Conservation (phyloP, 768 basidiomycete genomes). For the Crassisporium funariophilum region DNA sequence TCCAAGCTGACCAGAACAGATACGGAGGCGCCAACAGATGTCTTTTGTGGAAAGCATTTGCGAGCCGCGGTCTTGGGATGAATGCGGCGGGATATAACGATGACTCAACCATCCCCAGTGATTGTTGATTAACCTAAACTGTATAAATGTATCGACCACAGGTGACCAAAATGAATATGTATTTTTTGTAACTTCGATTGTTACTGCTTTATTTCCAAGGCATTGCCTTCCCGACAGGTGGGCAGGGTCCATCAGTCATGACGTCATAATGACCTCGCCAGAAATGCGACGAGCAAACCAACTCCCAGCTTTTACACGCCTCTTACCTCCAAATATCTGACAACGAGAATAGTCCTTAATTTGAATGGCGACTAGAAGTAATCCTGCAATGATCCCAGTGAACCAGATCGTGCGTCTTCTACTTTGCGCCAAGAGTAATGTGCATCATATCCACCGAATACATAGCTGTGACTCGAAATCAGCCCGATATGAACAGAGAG, state of each 20-base stretch:
- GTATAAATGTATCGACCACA: no score
- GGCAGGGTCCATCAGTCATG: no score
- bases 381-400: slow-evolving; percentile 9
- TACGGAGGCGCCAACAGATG: slow-evolving; percentile 47
- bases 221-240: no score
- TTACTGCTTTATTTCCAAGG: no score
- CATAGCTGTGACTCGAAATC: slow-evolving; percentile 18
- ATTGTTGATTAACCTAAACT: slow-evolving; percentile 30
- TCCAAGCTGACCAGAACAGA: slow-evolving; percentile 51
- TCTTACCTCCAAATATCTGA: no score
- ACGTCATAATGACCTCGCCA: no score
- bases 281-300: no score
- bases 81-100: slow-evolving; percentile 29
- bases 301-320: no score
- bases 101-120: slow-evolving; percentile 28
- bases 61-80: slow-evolving; percentile 47
- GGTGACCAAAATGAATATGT: no score
- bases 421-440: background rate
- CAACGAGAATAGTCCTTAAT: no score
- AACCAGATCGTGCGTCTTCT: slow-evolving; percentile 14
- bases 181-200: no score
- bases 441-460: background rate
- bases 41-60: slow-evolving; percentile 47
- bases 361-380: no score
- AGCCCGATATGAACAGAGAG: slow-evolving; percentile 11